Evolutionary conservation across 164 flowering plant species (phyloP).

Genomic region (Umbilicus rupestris): DNA sequence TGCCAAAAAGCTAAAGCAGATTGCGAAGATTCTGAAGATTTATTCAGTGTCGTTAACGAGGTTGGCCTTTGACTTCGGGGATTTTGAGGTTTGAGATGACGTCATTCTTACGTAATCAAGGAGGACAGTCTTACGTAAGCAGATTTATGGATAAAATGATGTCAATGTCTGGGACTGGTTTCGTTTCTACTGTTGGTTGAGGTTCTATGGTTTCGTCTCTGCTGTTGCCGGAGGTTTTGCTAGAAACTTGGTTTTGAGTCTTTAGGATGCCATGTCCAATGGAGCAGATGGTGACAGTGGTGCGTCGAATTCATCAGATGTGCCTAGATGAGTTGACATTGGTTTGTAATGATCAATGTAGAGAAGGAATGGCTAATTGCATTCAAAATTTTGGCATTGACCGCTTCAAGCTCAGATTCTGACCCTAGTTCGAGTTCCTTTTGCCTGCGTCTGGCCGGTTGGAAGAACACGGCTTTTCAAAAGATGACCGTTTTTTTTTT

Average conservation of each 20-base stretch:
- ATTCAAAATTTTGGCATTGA: no score
- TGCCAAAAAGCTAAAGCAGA: conserved; percentile 68
- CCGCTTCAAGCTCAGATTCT: conserved; percentile 13
- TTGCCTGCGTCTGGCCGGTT: conserved; percentile 17
- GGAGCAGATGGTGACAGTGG: background rate
- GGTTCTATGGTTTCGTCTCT: conserved; percentile 86
- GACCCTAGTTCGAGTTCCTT: conserved; percentile 14
- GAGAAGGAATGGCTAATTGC: conserved; percentile 47
- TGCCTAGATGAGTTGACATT: conserved; percentile 32
- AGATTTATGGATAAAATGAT: conserved; percentile 49
- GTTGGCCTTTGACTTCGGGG: no score
- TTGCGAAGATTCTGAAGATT: no score
- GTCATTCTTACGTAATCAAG: conserved; percentile 8
- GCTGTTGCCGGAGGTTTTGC: conserved; percentile 92
- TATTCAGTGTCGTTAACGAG: no score
- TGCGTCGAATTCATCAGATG: conserved; percentile 17
- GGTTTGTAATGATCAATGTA: conserved; percentile 29
- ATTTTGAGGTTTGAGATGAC: no score
- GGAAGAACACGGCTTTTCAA: conserved; percentile 10
- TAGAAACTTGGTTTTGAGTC: conserved; percentile 62
- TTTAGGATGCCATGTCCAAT: conserved; percentile 13
- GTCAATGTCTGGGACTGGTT: conserved; percentile 70
- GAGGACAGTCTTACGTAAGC: conserved; percentile 12
- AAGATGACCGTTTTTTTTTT: conserved; percentile 10
- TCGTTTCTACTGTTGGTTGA: conserved; percentile 78